Evolutionary conservation across 1,284 basidiomycete species (phyloP).

Genomic region (Cutaneotrichosporon cutaneum): DNA sequence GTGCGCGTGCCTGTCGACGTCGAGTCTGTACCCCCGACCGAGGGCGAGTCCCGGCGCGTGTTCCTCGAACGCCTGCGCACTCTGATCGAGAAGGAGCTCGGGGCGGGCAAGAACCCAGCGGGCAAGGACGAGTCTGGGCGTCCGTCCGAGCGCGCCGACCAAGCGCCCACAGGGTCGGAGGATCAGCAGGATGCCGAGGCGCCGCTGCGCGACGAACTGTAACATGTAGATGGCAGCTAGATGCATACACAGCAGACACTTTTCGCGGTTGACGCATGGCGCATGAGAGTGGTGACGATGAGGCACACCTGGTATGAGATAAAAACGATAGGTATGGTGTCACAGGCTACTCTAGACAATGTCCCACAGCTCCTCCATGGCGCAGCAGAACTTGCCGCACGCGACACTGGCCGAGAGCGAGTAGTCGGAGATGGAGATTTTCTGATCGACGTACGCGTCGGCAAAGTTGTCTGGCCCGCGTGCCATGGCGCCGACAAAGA

Average conservation of each 20-base stretch:
- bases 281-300: neutral
- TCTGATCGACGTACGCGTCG: slow-evolving; percentile 89
- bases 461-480: slow-evolving; percentile 95
- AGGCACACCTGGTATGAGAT: slow-evolving; percentile 2
- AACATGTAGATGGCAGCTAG: slow-evolving; percentile 14
- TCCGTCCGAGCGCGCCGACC: neutral
- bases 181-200: neutral
- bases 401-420: slow-evolving; percentile 91
- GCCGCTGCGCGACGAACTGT: slow-evolving; percentile 13
- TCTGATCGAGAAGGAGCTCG: slow-evolving; percentile 11
- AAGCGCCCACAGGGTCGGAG: too few species aligned
- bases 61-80: slow-evolving; percentile 7
- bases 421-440: slow-evolving; percentile 95
- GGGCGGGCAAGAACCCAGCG: neutral
- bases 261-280: slow-evolving; percentile 11
- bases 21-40: slow-evolving; percentile 2
- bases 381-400: slow-evolving; percentile 81
- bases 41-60: neutral
- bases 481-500: slow-evolving; percentile 98
- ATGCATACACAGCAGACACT: slow-evolving; percentile 26
- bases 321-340: neutral
- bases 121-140: slow-evolving; percentile 1
- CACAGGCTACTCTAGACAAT: slow-evolving; percentile 55
- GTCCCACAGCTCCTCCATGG: slow-evolving; percentile 64
- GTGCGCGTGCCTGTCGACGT: slow-evolving; percentile 1